phyloP scores from a whole-genome alignment of 129 eudicot genomes.

The Escallonia herrerae region DNA sequence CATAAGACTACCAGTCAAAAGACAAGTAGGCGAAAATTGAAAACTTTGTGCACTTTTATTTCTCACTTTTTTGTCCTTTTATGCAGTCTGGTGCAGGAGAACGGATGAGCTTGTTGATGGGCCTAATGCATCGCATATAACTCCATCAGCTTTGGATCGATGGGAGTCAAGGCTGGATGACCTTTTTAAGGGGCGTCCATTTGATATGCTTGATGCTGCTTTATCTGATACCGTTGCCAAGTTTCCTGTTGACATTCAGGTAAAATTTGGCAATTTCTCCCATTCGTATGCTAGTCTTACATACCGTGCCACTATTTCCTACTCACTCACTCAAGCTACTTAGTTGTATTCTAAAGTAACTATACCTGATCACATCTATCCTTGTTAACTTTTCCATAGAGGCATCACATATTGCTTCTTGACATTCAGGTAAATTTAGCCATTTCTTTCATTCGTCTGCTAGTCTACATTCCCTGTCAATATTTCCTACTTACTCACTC shows the following conservation, averaged over 20 bases:
- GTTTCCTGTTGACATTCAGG: slow-evolving; percentile 98
- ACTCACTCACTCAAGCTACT: no score
- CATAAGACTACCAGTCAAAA: no score
- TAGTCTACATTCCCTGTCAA: no score
- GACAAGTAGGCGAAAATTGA: no score
- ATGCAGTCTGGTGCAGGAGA: slow-evolving; percentile 98
- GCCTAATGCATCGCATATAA: slow-evolving; percentile 96
- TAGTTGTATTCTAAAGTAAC: no score
- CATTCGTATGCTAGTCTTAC: neutral
- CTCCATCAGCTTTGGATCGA: slow-evolving; percentile 87
- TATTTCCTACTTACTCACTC: no score
- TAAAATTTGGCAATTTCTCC: slow-evolving; percentile 19
- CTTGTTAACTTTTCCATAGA: no score
- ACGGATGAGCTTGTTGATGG: slow-evolving; percentile 99
- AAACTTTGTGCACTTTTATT: neutral
- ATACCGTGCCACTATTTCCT: no score
- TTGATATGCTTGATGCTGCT: slow-evolving; percentile 99
- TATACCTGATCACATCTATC: no score
- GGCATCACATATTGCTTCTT: no score
- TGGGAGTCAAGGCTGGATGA: slow-evolving; percentile 96
- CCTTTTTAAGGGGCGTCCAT: slow-evolving; percentile 81
- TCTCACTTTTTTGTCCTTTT: slow-evolving; percentile 8
- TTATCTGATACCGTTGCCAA: slow-evolving; percentile 81
- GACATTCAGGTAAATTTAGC: no score
- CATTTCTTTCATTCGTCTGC: no score